These are phyloP conservation scores for Candida vartiovaarae DNA, from an alignment of 805 yeast genomes.

Conservation along the genomic window DNA sequence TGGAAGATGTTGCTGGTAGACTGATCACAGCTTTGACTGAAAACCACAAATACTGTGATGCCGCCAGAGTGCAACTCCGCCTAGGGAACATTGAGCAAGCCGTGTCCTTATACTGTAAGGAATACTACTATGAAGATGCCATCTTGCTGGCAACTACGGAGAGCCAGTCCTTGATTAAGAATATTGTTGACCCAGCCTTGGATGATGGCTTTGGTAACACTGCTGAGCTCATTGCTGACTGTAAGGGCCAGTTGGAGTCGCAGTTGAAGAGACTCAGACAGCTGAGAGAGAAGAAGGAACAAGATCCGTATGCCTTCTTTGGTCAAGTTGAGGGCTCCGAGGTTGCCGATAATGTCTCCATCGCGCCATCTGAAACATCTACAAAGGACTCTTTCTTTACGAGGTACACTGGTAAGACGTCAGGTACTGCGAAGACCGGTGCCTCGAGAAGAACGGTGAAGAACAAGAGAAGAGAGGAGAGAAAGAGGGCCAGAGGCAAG, in stretches of 20 bases:
- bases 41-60: slow-evolving; percentile 67
- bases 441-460: slow-evolving; percentile 90
- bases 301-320: slow-evolving; percentile 81
- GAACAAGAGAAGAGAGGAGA: slow-evolving; percentile 89
- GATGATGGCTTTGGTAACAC: slow-evolving; percentile 84
- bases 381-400: slow-evolving; percentile 92
- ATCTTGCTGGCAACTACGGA: slow-evolving; percentile 52
- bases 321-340: slow-evolving; percentile 56
- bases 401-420: slow-evolving; percentile 91
- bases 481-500: slow-evolving; percentile 94
- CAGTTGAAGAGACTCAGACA: slow-evolving; percentile 82
- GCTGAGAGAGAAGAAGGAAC: slow-evolving; percentile 71
- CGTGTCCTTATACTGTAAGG: slow-evolving; percentile 62
- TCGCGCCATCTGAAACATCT: slow-evolving; percentile 91
- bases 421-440: slow-evolving; percentile 94
- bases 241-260: slow-evolving; percentile 75
- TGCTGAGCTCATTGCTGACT: slow-evolving; percentile 91
- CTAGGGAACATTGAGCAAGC: slow-evolving; percentile 57
- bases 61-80: slow-evolving; percentile 71
- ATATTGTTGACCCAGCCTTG: slow-evolving; percentile 62
- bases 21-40: slow-evolving; percentile 56
- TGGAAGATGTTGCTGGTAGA: slow-evolving; percentile 45
- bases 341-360: slow-evolving; percentile 87
- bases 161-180: slow-evolving; percentile 35
- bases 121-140: slow-evolving; percentile 70